Evolutionary conservation across 2,329 filamentous ascomycete species (phyloP).

Genomic region (Berkeleyomyces rouxiae): DNA sequence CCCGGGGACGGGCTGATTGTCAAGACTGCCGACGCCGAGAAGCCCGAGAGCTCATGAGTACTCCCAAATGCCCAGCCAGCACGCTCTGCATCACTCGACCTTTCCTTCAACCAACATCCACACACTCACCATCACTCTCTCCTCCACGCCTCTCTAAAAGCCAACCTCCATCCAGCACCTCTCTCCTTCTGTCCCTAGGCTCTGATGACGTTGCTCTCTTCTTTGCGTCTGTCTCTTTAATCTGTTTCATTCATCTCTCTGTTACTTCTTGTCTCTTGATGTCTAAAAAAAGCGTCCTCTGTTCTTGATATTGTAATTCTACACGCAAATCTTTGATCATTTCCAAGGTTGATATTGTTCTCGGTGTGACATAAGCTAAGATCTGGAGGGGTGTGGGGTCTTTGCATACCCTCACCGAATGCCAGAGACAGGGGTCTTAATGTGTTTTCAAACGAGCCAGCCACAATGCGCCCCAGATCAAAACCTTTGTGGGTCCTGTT

Average conservation of each 20-base stretch:
- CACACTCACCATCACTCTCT: background rate
- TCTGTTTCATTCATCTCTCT: background rate
- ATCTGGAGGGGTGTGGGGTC: background rate
- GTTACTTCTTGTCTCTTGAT: background rate
- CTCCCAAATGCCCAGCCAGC: background rate
- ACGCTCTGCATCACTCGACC: no score
- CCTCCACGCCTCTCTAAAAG: background rate
- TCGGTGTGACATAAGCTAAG: slow-evolving; percentile 6
- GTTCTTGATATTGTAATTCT: background rate
- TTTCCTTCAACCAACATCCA: background rate
- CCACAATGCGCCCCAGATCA: background rate
- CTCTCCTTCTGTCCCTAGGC: background rate
- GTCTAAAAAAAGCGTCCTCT: background rate
- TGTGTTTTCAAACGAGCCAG: background rate
- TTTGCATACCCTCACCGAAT: background rate
- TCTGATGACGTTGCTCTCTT: background rate
- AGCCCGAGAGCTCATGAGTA: slow-evolving; percentile 4
- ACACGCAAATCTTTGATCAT: background rate
- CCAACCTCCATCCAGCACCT: background rate
- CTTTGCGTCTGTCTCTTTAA: background rate
- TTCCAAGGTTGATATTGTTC: background rate
- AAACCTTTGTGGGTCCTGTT: background rate
- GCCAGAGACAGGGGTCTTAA: background rate
- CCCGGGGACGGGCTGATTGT: slow-evolving; percentile 45
- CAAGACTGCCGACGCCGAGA: slow-evolving; percentile 24